Percentiles rank a stretch among this genome's conserved stretches.
phyloP scores from a whole-genome alignment of 805 yeast genomes.

The Dipodascus albidus region DNA sequence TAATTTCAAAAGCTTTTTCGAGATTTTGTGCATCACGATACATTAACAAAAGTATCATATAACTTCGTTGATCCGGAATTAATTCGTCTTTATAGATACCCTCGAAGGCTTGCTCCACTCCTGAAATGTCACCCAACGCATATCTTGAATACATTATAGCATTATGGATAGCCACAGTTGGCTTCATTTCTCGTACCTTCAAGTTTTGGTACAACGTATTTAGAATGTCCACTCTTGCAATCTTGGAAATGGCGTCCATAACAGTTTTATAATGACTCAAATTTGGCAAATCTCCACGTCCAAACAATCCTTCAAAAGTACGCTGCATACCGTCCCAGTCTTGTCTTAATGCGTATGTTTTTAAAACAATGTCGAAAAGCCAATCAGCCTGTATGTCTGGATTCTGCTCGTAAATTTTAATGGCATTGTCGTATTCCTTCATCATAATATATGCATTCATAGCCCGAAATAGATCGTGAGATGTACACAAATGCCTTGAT shows the following conservation, averaged over 20 bases:
- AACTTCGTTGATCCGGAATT: conserved; percentile 22
- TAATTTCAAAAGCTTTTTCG: conserved; percentile 22
- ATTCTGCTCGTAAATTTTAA: conserved; percentile 27
- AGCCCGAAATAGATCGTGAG: conserved; percentile 18
- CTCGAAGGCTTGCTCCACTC: conserved; percentile 29
- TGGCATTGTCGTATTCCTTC: conserved; percentile 18
- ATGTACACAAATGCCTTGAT: conserved; percentile 6
- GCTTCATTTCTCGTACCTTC: conserved; percentile 34
- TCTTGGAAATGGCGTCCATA: conserved; percentile 44
- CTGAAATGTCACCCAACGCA: conserved; percentile 27
- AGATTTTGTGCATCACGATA: conserved; percentile 30
- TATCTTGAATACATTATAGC: conserved; percentile 36
- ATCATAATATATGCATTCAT: conserved; percentile 15
- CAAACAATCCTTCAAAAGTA: conserved; percentile 45
- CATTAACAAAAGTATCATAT: conserved; percentile 26
- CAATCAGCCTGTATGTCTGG: conserved; percentile 34
- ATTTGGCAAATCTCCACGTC: conserved; percentile 41
- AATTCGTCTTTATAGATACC: conserved; percentile 24
- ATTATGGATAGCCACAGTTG: conserved; percentile 33
- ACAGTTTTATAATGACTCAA: conserved; percentile 47
- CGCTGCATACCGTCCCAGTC: conserved; percentile 46
- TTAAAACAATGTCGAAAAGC: conserved; percentile 39
- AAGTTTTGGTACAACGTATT: conserved; percentile 40
- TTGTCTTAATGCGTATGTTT: conserved; percentile 33
- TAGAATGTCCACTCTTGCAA: conserved; percentile 38